Evolutionary conservation across 371 early-diverging fungal genomes (phyloP).

Genomic region (Mortierella sp.): DNA sequence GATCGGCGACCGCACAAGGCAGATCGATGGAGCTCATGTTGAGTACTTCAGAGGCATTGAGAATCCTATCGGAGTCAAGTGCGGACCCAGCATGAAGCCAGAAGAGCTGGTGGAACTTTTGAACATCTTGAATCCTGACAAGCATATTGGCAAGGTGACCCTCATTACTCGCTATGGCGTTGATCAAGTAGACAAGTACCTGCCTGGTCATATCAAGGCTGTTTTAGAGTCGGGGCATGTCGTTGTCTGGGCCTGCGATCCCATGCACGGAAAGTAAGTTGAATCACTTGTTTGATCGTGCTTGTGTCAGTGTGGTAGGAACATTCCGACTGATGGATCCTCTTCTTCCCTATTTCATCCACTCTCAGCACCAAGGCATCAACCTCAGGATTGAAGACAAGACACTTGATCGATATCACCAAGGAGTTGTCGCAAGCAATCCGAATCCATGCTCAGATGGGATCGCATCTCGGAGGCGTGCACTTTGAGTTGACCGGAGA

Average conservation of each 20-base stretch:
- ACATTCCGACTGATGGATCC: neutral
- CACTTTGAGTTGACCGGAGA: constrained; percentile 98
- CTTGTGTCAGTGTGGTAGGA: too few species aligned
- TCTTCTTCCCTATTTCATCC: neutral
- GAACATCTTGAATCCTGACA: constrained; percentile 86
- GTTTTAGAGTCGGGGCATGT: constrained; percentile 85
- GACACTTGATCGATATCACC: constrained; percentile 87
- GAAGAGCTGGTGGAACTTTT: constrained; percentile 84
- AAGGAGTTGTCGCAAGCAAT: constrained; percentile 85
- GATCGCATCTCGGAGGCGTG: constrained; percentile 90
- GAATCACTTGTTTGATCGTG: too few species aligned
- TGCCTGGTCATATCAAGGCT: constrained; percentile 91
- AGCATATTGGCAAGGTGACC: constrained; percentile 92
- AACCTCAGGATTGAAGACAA: constrained; percentile 87
- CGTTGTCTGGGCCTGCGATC: constrained; percentile 97
- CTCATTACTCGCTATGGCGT: constrained; percentile 95
- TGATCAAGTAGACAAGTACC: constrained; percentile 79
- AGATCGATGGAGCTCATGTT: constrained; percentile 94
- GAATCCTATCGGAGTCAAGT: constrained; percentile 97
- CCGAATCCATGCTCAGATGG: constrained; percentile 79
- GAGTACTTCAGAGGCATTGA: constrained; percentile 95
- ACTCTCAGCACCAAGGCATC: constrained; percentile 76
- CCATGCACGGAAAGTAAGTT: constrained; percentile 95
- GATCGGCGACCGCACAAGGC: constrained; percentile 98
- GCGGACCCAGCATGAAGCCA: constrained; percentile 91